Percentiles rank a stretch among this genome's conserved stretches.
These are phyloP conservation scores for Cicer bijugum DNA, from an alignment of 306 rosid species.

Conservation along the genomic window DNA sequence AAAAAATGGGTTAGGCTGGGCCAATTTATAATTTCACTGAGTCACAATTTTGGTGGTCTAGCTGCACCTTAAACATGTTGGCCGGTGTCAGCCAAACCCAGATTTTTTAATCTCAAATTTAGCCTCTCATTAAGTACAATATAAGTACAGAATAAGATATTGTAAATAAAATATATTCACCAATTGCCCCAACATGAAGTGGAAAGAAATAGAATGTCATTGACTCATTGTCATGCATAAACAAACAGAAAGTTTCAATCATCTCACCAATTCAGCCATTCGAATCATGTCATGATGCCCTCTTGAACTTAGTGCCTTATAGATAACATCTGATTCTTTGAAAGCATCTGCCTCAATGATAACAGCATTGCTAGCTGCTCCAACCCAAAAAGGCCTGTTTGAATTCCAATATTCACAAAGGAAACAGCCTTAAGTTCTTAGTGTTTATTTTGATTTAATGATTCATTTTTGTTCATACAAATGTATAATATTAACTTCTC, in stretches of 20 bases:
- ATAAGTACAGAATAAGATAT: too few species aligned
- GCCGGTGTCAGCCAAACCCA: too few species aligned
- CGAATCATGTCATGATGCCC: conserved; percentile 89
- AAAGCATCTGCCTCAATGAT: conserved; percentile 95
- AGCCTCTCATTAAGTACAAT: too few species aligned
- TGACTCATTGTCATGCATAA: background rate
- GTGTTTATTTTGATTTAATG: background rate
- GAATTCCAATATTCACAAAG: conserved; percentile 44
- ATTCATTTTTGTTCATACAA: conserved; percentile 5
- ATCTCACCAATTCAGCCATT: conserved; percentile 87
- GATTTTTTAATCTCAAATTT: too few species aligned
- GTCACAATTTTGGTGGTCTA: too few species aligned
- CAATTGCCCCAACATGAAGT: background rate
- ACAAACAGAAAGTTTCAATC: background rate
- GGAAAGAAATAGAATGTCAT: background rate
- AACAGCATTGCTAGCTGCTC: conserved; percentile 89
- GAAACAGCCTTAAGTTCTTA: conserved; percentile 38
- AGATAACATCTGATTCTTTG: conserved; percentile 95
- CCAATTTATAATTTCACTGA: too few species aligned
- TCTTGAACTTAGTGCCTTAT: conserved; percentile 86
- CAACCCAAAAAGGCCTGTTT: conserved; percentile 87
- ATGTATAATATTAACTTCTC: conserved; percentile 28
- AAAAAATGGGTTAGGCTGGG: too few species aligned
- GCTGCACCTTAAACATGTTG: too few species aligned
- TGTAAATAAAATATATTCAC: too few species aligned